Evolutionary conservation across 352 stramenopile genomes (phyloP), one percentile per base, ranked within the genome.

Genomic region (Phytophthora litchii): DNA sequence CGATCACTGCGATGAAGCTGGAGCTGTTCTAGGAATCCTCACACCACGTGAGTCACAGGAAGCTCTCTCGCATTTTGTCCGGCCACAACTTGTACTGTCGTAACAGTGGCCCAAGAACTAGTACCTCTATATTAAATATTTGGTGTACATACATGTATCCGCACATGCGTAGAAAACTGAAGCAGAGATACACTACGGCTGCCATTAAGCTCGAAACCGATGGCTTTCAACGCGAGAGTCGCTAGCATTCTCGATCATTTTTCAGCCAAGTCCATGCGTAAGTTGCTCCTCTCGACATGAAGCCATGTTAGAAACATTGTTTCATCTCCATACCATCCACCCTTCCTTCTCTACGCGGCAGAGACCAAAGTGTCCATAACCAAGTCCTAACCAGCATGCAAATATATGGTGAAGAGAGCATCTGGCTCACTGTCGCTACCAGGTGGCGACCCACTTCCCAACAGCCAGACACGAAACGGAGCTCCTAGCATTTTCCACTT

Each of bases 401-500:
- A 50, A 27, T 50, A 25, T n/a, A 10, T 25, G 25, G n/a, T n/a
- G n/a, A n/a, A n/a, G n/a, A n/a, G n/a, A n/a, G 38, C 45, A 50
- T 38, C 37, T 48, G 49, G 23, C 20, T 38, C 45, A 35, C 52
- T 29, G 49, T 35, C 34, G 44, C 45, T 31, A 31, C 23, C 54
- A 42, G 43, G 38, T 35, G n/a, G 54, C 19, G 32, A 36, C 32
- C 42, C 56, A 64, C 48, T 66, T 67, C 38, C 32, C 51, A 66
- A 55, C 34, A 46, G n/a, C 41, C 8, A 47, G 41, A 17, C 36
- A 7, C 9, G 49, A 43, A 68, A 58, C 51, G 59, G 29, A 41
- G 17, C 23, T 27, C 23, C 23, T 27, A 27, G 23, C 42, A 32
- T 53, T 59, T 51, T 48, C 8, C 10, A 40, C n/a, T 17, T 21